Conservation (phyloP, 331 rosid species). For the Pyracantha coccinea region DNA sequence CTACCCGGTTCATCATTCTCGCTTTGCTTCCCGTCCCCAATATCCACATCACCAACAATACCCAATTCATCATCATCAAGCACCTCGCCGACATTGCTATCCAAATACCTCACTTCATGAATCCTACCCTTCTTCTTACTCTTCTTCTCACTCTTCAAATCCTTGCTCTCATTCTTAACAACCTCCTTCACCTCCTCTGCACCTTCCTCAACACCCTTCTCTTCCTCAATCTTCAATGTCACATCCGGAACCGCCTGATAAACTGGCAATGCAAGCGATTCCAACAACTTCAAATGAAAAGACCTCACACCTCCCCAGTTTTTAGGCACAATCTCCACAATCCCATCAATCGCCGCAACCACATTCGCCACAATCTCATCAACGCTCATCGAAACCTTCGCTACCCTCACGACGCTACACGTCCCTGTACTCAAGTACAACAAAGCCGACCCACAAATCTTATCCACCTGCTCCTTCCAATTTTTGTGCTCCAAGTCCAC, state of each 20-base stretch:
- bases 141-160: constrained; percentile 2
- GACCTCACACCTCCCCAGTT: constrained; percentile 74
- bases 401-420: constrained; percentile 72
- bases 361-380: constrained; percentile 56
- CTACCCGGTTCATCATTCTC: constrained; percentile 17
- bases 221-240: constrained; percentile 46
- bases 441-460: constrained; percentile 36
- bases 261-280: constrained; percentile 52
- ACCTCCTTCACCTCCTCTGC: background rate
- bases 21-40: background rate
- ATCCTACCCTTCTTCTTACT: constrained; percentile 63
- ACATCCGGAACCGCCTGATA: constrained; percentile 54
- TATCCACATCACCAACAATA: background rate
- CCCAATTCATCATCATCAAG: constrained; percentile 17
- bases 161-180: constrained; percentile 7
- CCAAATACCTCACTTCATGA: constrained; percentile 73
- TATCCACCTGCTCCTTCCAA: constrained; percentile 82
- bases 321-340: constrained; percentile 46
- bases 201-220: constrained; percentile 2
- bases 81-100: constrained; percentile 20
- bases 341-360: constrained; percentile 36
- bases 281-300: constrained; percentile 57
- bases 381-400: constrained; percentile 38
- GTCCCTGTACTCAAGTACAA: constrained; percentile 57
- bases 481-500: constrained; percentile 51